Conservation (phyloP, 176 grass and related monocot species). For the Calamus simplicifolius region DNA sequence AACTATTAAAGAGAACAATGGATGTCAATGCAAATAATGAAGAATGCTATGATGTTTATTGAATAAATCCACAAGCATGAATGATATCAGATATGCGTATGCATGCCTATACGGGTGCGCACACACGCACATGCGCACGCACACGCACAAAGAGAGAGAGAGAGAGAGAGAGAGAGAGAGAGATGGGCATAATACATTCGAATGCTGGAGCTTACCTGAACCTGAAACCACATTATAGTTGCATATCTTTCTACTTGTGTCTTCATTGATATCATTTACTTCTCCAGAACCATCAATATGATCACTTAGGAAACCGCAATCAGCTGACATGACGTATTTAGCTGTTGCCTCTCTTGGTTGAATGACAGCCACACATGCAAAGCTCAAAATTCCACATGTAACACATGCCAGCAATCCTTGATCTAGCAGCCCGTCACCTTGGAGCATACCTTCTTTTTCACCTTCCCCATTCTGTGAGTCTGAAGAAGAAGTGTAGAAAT, state of each 20-base stretch:
- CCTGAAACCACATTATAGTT: neutral
- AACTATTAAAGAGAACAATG: no score
- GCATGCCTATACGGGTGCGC: no score
- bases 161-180: no score
- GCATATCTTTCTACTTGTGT: neutral
- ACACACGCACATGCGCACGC: no score
- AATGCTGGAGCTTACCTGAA: constrained; percentile 8
- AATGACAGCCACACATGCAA: constrained; percentile 91
- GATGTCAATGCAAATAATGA: no score
- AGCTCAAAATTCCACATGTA: constrained; percentile 93
- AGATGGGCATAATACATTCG: no score
- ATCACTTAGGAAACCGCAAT: constrained; percentile 50
- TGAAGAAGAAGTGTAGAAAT: constrained; percentile 21
- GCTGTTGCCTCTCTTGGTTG: constrained; percentile 67
- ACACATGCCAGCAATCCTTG: constrained; percentile 91
- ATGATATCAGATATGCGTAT: no score
- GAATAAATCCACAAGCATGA: no score
- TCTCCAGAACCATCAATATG: constrained; percentile 28
- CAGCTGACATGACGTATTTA: constrained; percentile 53
- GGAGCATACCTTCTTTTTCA: constrained; percentile 29
- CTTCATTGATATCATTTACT: constrained; percentile 11
- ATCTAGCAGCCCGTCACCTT: constrained; percentile 45
- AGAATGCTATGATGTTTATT: no score
- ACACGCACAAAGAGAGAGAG: no score
- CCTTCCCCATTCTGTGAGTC: constrained; percentile 35